Evolutionary conservation across 2,329 filamentous ascomycete genomes (phyloP).

Genomic region (Ophiostoma quercus): DNA sequence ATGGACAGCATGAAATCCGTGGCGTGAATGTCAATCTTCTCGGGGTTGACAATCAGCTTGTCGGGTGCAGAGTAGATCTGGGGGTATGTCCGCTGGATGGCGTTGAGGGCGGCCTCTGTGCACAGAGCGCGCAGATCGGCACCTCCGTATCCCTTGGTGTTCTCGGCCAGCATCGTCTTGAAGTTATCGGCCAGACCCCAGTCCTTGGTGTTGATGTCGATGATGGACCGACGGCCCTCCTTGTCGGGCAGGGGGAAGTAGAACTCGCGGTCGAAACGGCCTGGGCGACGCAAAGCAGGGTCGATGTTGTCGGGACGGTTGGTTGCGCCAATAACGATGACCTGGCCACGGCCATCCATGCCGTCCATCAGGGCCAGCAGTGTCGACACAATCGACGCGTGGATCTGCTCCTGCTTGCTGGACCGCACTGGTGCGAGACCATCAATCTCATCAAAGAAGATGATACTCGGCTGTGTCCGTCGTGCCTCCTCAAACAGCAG

Average conservation of each 20-base stretch:
- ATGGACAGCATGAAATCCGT: conserved; percentile 97
- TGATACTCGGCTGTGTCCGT: conserved; percentile 95
- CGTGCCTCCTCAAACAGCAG: conserved; percentile 92
- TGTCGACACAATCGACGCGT: conserved; percentile 94
- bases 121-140: conserved; percentile 90
- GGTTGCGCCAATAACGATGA: conserved; percentile 98
- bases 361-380: conserved; percentile 93
- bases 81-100: conserved; percentile 90
- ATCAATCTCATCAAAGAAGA: conserved; percentile 99
- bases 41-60: conserved; percentile 82
- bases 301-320: conserved; percentile 96
- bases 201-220: conserved; percentile 91
- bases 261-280: conserved; percentile 94
- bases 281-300: conserved; percentile 86
- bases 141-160: conserved; percentile 90
- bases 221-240: conserved; percentile 73
- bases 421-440: conserved; percentile 91
- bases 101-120: conserved; percentile 91
- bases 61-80: conserved; percentile 90
- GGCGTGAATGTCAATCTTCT: conserved; percentile 77
- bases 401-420: conserved; percentile 97
- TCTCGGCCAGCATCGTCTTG: conserved; percentile 75
- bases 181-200: conserved; percentile 80
- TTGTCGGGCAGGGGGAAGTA: conserved; percentile 90
- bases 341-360: conserved; percentile 96